Base-by-base conservation (phyloP, 192 early-diverging fungal genomes). In the Entophlyctis luteolus region DNA sequence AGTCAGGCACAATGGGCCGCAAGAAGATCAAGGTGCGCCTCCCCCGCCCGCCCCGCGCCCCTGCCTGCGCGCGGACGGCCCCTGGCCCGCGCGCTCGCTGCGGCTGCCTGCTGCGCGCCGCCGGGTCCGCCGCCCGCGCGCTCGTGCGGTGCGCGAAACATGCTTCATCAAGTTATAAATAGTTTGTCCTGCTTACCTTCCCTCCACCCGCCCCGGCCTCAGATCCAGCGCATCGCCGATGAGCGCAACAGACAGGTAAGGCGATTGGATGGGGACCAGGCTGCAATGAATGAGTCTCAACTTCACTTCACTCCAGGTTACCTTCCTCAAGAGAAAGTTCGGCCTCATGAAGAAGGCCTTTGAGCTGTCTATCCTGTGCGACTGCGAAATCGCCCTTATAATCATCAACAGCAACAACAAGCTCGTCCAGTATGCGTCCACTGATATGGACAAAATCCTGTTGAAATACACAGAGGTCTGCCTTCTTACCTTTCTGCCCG, bases 281-380 rank as follows among this genome's bases (percentile, higher is more conserved):
- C 20, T 2, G 12, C 27, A 10, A 2, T 18, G 14, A 18, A 37
- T 27, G n/a, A 48, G 23, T 16, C 29, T 10, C n/a, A 0, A 37
- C 49, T 32, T 52, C 48, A 46, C n/a, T 29, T 50, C 31, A 14
- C 23, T 52, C 48, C 50, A 92, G 90, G 89, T 89, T 45, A 98
- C 95, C 2, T 96, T 98, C 76, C 79, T 91, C 48, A 98, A 98
- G 80, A 83, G 95, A 65, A 95, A 95, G 74, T 87, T 86, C 31
- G 95, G 95, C 12, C 80, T 98, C 59, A 91, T 96, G 86, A 98
- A 98, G 75, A 98, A 98, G 77, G 94, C 95, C 0, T 93, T 93
- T 77, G 95, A 98, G 73, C 85, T 98, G 27, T 89, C 86, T 56
- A 92, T 96, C 2, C 79, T 98, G 5, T 98, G 95, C 82, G 92